Evolutionary conservation across 306 rosid species (phyloP).

Genomic region (Notholithocarpus densiflorus): DNA sequence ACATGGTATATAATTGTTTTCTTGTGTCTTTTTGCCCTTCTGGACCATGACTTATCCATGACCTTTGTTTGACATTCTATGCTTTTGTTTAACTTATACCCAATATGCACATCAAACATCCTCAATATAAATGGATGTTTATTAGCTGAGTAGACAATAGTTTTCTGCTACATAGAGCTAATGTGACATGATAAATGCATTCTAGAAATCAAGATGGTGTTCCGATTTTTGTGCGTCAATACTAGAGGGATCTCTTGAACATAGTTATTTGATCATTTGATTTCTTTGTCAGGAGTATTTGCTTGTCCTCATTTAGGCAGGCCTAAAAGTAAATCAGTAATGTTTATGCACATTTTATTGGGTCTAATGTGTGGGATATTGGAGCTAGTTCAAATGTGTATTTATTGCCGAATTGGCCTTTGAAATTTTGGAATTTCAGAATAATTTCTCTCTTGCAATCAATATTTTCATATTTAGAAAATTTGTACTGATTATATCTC

Average conservation of each 20-base stretch:
- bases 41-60: not conserved
- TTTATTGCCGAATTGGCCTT: too few relatives aligned
- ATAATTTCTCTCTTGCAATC: not conserved
- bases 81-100: not conserved
- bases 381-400: not conserved
- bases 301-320: not conserved
- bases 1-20: not conserved
- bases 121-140: not conserved
- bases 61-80: not conserved
- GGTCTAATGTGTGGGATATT: not conserved
- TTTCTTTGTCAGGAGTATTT: not conserved
- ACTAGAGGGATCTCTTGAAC: not conserved
- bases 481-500: not conserved
- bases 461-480: not conserved
- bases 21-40: not conserved
- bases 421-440: not conserved
- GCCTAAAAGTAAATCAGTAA: not conserved
- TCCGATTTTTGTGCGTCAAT: not conserved
- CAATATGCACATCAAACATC: not conserved
- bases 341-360: not conserved
- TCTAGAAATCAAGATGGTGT: not conserved
- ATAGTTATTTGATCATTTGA: not conserved
- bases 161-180: not conserved
- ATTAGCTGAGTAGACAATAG: not conserved
- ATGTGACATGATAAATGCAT: not conserved